Evolutionary conservation across 2,329 filamentous ascomycete species (phyloP).

Genomic region (Botrytis paeoniae): DNA sequence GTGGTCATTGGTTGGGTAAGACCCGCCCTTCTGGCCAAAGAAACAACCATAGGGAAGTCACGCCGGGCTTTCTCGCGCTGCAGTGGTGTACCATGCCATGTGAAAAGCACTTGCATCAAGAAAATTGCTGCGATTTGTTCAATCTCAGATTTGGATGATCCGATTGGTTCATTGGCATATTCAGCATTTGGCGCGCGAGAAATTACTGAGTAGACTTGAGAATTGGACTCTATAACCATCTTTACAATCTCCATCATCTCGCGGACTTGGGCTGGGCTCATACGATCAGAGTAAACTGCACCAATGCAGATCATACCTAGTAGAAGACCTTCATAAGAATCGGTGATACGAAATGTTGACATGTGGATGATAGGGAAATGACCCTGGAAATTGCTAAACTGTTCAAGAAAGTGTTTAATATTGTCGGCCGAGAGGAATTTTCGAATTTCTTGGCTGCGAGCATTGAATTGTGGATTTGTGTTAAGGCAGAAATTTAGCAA

Average conservation of each 20-base stretch:
- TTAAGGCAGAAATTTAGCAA: conserved; percentile 56
- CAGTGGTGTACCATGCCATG: conserved; percentile 66
- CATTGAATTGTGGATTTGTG: conserved; percentile 55
- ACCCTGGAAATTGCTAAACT: conserved; percentile 69
- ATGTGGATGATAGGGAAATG: conserved; percentile 73
- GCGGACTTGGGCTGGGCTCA: conserved; percentile 59
- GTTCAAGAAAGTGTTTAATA: conserved; percentile 66
- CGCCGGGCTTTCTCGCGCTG: conserved; percentile 63
- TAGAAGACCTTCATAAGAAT: conserved; percentile 64
- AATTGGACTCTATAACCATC: conserved; percentile 55
- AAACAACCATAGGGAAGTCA: conserved; percentile 55
- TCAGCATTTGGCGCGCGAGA: conserved; percentile 41
- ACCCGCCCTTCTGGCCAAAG: conserved; percentile 54
- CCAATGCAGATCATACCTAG: conserved; percentile 70
- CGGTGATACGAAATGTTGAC: conserved; percentile 65
- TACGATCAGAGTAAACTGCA: conserved; percentile 67
- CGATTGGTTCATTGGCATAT: conserved; percentile 41
- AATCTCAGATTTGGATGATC: conserved; percentile 45
- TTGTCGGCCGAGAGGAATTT: conserved; percentile 63
- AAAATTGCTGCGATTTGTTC: conserved; percentile 67
- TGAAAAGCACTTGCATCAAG: conserved; percentile 59
- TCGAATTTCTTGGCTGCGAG: conserved; percentile 50
- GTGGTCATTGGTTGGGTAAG: conserved; percentile 53
- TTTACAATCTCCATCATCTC: conserved; percentile 65
- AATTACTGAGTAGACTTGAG: conserved; percentile 48